Evolutionary conservation across 345 rosid species (phyloP).

Genomic region (Salix exigua): DNA sequence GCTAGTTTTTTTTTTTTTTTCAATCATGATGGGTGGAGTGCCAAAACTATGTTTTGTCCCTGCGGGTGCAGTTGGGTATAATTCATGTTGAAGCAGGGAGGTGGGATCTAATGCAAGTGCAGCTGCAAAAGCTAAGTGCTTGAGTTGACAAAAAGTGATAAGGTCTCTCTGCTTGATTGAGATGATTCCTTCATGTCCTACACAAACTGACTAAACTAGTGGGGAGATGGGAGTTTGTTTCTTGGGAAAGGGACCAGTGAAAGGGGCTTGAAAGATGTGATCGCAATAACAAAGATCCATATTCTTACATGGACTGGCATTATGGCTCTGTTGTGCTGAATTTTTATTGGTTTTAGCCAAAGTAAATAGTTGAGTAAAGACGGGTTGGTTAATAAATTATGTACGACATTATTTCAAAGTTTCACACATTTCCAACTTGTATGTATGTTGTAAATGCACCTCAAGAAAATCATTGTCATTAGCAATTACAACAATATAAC

Average conservation of each 20-base stretch:
- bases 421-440: neutral
- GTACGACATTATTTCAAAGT: neutral
- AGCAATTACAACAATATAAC: neutral
- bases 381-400: neutral
- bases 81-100: neutral
- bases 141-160: neutral
- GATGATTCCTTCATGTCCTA: neutral
- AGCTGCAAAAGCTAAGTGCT: neutral
- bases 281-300: neutral
- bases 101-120: neutral
- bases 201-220: neutral
- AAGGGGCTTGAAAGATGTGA: neutral
- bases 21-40: neutral
- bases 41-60: neutral
- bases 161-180: neutral
- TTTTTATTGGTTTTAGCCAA: neutral
- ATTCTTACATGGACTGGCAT: neutral
- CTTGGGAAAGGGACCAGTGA: neutral
- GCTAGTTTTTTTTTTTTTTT: neutral
- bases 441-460: neutral
- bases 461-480: neutral
- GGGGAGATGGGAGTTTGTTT: neutral
- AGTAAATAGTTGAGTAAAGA: neutral
- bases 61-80: neutral
- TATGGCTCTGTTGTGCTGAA: neutral